phyloP scores from a whole-genome alignment of 805 yeast genomes.

The Metschnikowia chrysomelidarum region DNA sequence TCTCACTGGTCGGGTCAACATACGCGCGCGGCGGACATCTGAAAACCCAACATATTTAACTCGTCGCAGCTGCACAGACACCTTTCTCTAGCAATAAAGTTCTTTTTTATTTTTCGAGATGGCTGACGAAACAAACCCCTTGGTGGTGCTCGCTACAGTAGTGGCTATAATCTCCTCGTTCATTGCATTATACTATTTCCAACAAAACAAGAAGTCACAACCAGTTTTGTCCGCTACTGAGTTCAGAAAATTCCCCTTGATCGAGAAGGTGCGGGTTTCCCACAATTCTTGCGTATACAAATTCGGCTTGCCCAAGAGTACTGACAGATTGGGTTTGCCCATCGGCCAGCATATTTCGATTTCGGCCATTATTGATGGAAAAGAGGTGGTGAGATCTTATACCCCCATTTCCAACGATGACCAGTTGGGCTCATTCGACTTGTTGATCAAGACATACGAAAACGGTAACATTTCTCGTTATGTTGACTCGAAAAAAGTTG shows the following conservation, averaged over 20 bases:
- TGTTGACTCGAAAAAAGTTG: slow-evolving; percentile 69
- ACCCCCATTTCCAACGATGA: slow-evolving; percentile 86
- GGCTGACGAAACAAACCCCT: slow-evolving; percentile 41
- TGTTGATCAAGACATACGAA: slow-evolving; percentile 82
- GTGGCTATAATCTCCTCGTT: slow-evolving; percentile 35
- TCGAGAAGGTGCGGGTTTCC: slow-evolving; percentile 69
- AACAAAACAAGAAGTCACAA: slow-evolving; percentile 35
- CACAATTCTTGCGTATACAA: slow-evolving; percentile 83
- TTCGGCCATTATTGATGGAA: slow-evolving; percentile 71
- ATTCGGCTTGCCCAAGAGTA: slow-evolving; percentile 74
- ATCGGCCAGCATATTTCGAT: slow-evolving; percentile 92
- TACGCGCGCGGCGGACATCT: too few species aligned
- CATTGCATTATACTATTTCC: slow-evolving; percentile 33
- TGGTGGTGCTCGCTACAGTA: slow-evolving; percentile 39
- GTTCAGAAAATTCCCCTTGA: slow-evolving; percentile 77
- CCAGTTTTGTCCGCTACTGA: slow-evolving; percentile 62
- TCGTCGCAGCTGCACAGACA: too few species aligned
- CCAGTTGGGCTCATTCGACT: slow-evolving; percentile 77
- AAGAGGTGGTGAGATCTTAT: slow-evolving; percentile 81
- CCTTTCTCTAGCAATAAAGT: neutral
- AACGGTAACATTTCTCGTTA: slow-evolving; percentile 79
- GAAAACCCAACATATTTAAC: too few species aligned
- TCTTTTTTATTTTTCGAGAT: slow-evolving; percentile 8
- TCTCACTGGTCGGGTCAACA: too few species aligned
- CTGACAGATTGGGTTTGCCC: slow-evolving; percentile 81